Percentiles rank a stretch among this genome's conserved stretches.
phyloP scores from a whole-genome alignment of 2,329 filamentous ascomycete genomes.

The Lasiodiplodia sp. region DNA sequence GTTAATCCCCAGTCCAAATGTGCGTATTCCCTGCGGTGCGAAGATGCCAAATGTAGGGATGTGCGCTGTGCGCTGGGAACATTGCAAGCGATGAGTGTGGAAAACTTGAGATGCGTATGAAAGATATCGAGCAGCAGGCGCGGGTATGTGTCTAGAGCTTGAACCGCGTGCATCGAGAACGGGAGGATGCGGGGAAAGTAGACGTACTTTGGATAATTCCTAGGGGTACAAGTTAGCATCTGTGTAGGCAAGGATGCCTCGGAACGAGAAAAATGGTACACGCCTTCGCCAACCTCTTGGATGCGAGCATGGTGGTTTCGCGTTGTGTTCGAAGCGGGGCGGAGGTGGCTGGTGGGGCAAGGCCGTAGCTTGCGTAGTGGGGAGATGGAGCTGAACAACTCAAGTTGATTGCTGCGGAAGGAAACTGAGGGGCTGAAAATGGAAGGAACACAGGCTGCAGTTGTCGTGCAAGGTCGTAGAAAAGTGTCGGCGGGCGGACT shows the following conservation, averaged over 20 bases:
- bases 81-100: not conserved
- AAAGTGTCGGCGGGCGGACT: constrained; percentile 6
- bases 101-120: not conserved
- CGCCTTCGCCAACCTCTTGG: constrained; percentile 65
- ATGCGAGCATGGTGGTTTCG: constrained; percentile 54
- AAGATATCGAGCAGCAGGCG: not conserved
- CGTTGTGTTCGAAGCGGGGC: not conserved
- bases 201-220: constrained; percentile 37
- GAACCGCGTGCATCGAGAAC: not conserved
- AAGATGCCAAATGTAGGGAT: not conserved
- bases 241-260: not conserved
- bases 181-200: not conserved
- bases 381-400: not conserved
- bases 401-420: too few relatives aligned
- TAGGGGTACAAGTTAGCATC: not conserved
- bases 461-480: not conserved
- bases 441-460: not conserved
- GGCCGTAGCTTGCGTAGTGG: not conserved
- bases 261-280: not conserved
- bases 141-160: not conserved
- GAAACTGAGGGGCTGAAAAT: not conserved
- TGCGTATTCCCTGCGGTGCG: not conserved
- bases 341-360: not conserved
- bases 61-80: not conserved
- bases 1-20: not conserved